These are phyloP conservation scores for Scheffersomyces lignosus DNA, from an alignment of 805 yeast genomes.

Conservation along the genomic window DNA sequence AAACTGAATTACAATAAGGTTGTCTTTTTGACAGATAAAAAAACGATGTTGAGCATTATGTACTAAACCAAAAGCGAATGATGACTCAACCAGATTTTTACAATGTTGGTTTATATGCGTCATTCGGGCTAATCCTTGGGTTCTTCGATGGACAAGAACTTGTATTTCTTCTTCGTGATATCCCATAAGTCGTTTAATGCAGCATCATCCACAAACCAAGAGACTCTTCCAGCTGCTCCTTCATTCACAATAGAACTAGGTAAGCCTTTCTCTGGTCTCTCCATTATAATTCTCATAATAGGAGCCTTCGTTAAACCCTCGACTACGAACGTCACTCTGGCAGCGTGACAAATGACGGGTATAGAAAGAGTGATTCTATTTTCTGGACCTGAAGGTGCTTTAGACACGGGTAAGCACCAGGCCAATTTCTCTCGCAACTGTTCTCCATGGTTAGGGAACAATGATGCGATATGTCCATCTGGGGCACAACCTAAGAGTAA, in stretches of 20 bases:
- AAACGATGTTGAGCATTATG: no score
- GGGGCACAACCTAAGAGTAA: constrained; percentile 96
- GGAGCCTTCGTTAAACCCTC: constrained; percentile 97
- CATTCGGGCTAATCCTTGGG: no score
- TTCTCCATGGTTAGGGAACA: constrained; percentile 86
- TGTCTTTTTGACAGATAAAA: no score
- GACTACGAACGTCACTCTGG: constrained; percentile 89
- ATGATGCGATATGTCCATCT: constrained; percentile 96
- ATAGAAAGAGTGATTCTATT: constrained; percentile 86
- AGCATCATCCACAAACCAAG: constrained; percentile 96
- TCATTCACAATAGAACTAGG: constrained; percentile 94
- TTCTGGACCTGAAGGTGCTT: constrained; percentile 87
- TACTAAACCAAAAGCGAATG: no score
- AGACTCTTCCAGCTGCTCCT: constrained; percentile 93
- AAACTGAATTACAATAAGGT: no score
- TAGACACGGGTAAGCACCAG: constrained; percentile 91
- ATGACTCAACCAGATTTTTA: no score
- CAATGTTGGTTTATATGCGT: no score
- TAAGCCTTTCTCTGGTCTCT: constrained; percentile 93
- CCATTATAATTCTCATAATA: constrained; percentile 86
- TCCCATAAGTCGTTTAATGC: constrained; percentile 78
- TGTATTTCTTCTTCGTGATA: constrained; percentile 70
- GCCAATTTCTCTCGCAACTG: constrained; percentile 86
- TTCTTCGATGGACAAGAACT: constrained; percentile 43
- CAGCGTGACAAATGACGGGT: constrained; percentile 94